Evolutionary conservation across 192 early-diverging fungal genomes (phyloP).

Genomic region (Dissophora ornata): DNA sequence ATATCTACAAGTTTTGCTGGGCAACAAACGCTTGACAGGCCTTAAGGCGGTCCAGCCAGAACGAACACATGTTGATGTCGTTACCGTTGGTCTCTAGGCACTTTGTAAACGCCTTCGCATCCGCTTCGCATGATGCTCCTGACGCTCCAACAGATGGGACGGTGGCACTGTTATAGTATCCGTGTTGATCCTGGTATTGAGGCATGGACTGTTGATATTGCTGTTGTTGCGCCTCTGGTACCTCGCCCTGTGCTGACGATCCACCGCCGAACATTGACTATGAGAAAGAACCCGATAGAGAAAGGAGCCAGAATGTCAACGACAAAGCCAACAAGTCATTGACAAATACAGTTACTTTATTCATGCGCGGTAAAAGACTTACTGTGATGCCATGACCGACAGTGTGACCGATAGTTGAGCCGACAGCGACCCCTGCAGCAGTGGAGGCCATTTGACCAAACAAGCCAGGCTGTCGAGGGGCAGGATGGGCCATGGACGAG

Average conservation of each 20-base stretch:
- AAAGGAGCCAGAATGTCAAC: not conserved
- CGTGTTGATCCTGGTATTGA: constrained; percentile 28
- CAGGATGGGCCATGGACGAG: constrained; percentile 60
- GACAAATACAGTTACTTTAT: too few relatives aligned
- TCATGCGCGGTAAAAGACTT: not conserved
- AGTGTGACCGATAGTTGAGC: constrained; percentile 76
- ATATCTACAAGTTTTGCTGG: constrained; percentile 57
- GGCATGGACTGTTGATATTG: too few relatives aligned
- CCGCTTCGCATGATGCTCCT: constrained; percentile 62
- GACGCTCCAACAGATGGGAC: not conserved
- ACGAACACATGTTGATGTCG: constrained; percentile 83
- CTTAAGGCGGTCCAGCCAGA: constrained; percentile 89
- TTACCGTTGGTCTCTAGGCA: constrained; percentile 84
- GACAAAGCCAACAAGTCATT: too few relatives aligned
- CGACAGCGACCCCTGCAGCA: constrained; percentile 91
- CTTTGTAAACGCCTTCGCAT: constrained; percentile 81
- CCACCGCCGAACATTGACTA: constrained; percentile 54
- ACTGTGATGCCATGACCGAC: constrained; percentile 50
- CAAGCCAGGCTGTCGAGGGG: constrained; percentile 66
- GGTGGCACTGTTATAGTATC: not conserved
- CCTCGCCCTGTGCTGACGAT: constrained; percentile 19
- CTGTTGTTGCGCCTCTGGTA: constrained; percentile 33
- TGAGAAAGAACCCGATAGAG: constrained; percentile 11
- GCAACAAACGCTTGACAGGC: constrained; percentile 76
- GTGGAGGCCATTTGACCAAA: constrained; percentile 89